Base-by-base conservation (phyloP, 345 rosid species). In the Rhodamnia argentea region DNA sequence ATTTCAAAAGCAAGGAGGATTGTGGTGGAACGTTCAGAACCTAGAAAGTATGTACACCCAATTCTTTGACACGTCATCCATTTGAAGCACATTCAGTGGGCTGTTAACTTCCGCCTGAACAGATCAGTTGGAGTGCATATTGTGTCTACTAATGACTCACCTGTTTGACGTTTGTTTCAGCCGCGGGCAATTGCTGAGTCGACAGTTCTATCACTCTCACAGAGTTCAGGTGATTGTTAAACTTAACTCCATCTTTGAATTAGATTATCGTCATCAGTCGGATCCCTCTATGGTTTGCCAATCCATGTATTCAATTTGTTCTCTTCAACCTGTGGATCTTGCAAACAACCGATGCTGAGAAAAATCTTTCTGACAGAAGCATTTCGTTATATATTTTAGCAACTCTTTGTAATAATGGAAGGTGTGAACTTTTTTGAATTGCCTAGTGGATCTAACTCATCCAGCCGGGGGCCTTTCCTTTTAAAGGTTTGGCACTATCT, bases 131-230 rank as follows among this genome's bases (percentile, higher is more conserved):
- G 81, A 70, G 24, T 70, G 47, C 81, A 18, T 70, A 70, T 37
- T 37, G 23, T 70, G 47, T 70, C 81, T 70, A 70, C 47, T 70
- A 37, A 70, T 70, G 81, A 26, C 47, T 60, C 54, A 55, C 84
- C 84, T 83, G 58, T 52, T 52, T 24, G 70, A 62, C 26, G 10
- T 74, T 81, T 83, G 13, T 84, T 89, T 50, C 97, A 98, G 99
- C 91, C 93, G 92, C n/a, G 90, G 82, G 81, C 98, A 94, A 87
- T 94, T 98, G 84, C 89, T 86, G 90, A 93, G 87, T 84, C 95
- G 98, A 53, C 99, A 92, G 90, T 98, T 96, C 92, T 96, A 92
- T 90, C 99, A 98, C 88, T 98, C 99, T 32, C 99, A 95, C 92
- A 93, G 95, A 90, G 95, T 95, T 90, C 99, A 98, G 98, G 99